Percentiles rank a stretch among this genome's conserved stretches.
These are phyloP conservation scores for Teunomyces atbi DNA, from an alignment of 805 yeast species.

Conservation along the genomic window DNA sequence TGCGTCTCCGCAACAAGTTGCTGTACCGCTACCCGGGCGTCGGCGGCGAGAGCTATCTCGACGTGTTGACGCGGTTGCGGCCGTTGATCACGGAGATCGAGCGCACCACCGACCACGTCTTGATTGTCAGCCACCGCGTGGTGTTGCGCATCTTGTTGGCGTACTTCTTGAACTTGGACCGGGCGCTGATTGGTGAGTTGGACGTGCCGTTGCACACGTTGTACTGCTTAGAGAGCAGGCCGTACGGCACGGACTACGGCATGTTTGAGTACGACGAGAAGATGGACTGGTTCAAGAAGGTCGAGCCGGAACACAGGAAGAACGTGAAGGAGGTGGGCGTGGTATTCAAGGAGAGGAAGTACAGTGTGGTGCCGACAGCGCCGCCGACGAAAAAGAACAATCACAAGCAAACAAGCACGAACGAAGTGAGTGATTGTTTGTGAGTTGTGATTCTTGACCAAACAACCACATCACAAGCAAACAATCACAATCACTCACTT, in stretches of 20 bases:
- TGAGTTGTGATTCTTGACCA: too few relatives aligned
- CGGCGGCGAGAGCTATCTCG: conserved; percentile 94
- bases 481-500: too few relatives aligned
- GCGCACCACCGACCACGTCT: conserved; percentile 81
- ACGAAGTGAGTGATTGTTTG: too few relatives aligned
- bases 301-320: conserved; percentile 53
- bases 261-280: conserved; percentile 83
- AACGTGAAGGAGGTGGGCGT: conserved; percentile 70
- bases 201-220: conserved; percentile 93
- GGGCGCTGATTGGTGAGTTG: conserved; percentile 79
- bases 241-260: conserved; percentile 93
- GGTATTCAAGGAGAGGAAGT: conserved; percentile 65
- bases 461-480: too few relatives aligned
- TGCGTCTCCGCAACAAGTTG: conserved; percentile 74
- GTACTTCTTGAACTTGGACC: conserved; percentile 79
- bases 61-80: conserved; percentile 84
- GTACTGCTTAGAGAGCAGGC: conserved; percentile 86
- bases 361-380: conserved; percentile 75
- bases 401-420: too few relatives aligned
- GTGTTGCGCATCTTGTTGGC: conserved; percentile 86
- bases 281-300: conserved; percentile 72
- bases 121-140: conserved; percentile 85
- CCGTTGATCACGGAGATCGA: conserved; percentile 93
- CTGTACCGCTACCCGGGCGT: conserved; percentile 93
- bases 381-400: conserved; percentile 44